These are phyloP conservation scores for Botrytis squamosa DNA, from an alignment of 2,329 filamentous ascomycete species.

Conservation along the genomic window DNA sequence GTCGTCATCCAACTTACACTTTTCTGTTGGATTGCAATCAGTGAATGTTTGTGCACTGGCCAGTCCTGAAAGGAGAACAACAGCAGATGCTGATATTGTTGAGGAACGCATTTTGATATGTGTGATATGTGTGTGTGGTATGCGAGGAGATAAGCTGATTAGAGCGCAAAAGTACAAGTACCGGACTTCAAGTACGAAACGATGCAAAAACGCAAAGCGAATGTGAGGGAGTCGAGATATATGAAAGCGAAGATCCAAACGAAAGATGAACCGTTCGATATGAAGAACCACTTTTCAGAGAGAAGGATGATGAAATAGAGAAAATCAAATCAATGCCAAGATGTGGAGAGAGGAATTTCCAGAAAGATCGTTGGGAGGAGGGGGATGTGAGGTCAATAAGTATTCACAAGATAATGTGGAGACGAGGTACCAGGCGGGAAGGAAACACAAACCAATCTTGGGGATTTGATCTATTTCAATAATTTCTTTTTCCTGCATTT, in stretches of 20 bases:
- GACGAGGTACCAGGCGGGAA: neutral
- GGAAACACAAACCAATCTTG: neutral
- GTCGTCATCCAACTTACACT: conserved; percentile 16
- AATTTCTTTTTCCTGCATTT: neutral
- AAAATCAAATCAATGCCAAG: conserved; percentile 11
- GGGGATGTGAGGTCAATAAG: conserved; percentile 9
- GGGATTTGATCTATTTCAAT: conserved; percentile 7
- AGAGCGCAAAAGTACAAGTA: neutral
- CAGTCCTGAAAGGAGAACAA: conserved; percentile 20
- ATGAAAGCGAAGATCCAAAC: neutral
- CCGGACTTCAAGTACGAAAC: conserved; percentile 16
- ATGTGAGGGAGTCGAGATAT: conserved; percentile 2
- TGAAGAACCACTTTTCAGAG: conserved; percentile 2
- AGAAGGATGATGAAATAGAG: conserved; percentile 10
- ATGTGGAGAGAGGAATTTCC: conserved; percentile 10
- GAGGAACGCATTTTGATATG: conserved; percentile 31
- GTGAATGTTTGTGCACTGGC: conserved; percentile 24
- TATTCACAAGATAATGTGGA: neutral
- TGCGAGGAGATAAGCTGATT: neutral
- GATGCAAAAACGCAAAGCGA: neutral
- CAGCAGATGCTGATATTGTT: conserved; percentile 26
- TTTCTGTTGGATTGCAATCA: conserved; percentile 19
- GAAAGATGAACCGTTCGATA: conserved; percentile 9
- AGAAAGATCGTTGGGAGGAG: neutral
- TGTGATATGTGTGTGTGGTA: neutral